Evolutionary conservation across 2,329 filamentous ascomycete species (phyloP).

Genomic region (Sporothrix luriei): DNA sequence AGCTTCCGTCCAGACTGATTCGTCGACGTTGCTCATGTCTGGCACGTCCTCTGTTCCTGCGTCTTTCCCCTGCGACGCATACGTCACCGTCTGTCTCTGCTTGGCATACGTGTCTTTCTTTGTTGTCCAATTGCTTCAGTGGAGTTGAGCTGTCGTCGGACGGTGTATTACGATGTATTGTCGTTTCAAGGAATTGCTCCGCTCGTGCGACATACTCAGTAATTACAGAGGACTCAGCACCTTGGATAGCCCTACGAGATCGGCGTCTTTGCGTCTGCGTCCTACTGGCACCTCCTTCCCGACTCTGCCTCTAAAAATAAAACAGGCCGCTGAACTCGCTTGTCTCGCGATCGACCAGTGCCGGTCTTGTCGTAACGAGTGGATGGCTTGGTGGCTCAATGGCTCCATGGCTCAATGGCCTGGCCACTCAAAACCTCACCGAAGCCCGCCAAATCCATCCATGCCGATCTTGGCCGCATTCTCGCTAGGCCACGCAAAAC

Average conservation of each 20-base stretch:
- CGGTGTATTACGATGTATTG: background rate
- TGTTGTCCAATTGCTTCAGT: background rate
- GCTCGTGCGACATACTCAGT: too few species aligned
- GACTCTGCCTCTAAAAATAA: slow-evolving; percentile 21
- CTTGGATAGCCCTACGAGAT: slow-evolving; percentile 8
- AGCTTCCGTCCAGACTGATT: background rate
- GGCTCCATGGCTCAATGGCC: too few species aligned
- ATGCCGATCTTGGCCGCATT: slow-evolving; percentile 14
- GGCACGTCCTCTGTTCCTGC: background rate
- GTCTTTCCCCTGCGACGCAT: background rate
- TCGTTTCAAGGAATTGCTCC: background rate
- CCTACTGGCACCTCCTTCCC: background rate
- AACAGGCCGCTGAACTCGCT: background rate
- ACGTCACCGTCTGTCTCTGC: slow-evolving; percentile 1
- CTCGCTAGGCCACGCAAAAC: slow-evolving; percentile 16
- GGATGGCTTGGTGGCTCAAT: too few species aligned
- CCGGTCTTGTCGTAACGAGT: background rate
- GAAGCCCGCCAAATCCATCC: background rate
- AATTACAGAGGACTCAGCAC: background rate
- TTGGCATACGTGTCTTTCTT: background rate
- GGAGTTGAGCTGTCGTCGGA: too few species aligned
- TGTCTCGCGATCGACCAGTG: slow-evolving; percentile 15
- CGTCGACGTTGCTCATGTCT: background rate
- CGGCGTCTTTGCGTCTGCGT: background rate
- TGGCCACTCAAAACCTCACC: background rate